These are phyloP conservation scores for Amauroascus niger DNA, from an alignment of 2,329 filamentous ascomycete genomes.

Conservation along the genomic window DNA sequence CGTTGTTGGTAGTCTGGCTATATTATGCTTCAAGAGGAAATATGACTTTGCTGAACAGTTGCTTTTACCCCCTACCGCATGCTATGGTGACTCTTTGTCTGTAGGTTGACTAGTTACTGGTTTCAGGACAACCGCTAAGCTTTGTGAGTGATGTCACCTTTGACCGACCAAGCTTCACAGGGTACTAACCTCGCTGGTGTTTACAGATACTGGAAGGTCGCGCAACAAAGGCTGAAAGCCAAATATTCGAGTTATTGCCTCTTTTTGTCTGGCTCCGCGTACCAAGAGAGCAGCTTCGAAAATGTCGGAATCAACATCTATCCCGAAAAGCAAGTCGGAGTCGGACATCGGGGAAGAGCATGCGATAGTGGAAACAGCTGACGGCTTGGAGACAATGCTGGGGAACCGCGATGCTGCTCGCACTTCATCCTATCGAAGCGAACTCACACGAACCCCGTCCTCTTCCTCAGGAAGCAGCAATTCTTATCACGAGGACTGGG, in stretches of 20 bases:
- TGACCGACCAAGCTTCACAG: neutral
- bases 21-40: neutral
- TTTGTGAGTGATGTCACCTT: slow-evolving; percentile 7
- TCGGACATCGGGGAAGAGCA: slow-evolving; percentile 17
- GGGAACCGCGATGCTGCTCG: neutral
- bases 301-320: slow-evolving; percentile 23
- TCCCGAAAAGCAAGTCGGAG: slow-evolving; percentile 23
- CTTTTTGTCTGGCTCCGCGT: too few relatives aligned
- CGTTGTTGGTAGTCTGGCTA: too few relatives aligned
- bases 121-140: neutral
- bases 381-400: slow-evolving; percentile 2
- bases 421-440: slow-evolving; percentile 35
- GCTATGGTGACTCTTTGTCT: neutral
- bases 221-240: neutral
- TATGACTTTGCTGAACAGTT: neutral
- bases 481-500: slow-evolving; percentile 82
- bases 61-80: neutral
- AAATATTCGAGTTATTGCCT: neutral
- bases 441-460: slow-evolving; percentile 64
- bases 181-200: neutral
- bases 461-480: slow-evolving; percentile 62
- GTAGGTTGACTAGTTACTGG: neutral
- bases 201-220: neutral
- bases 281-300: neutral
- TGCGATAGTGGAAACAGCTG: slow-evolving; percentile 4